A percentile compares a stretch with the other conserved stretches of the same genome.
Conservation (phyloP, 75 land plant genomes). For the Cupressus sempervirens region DNA sequence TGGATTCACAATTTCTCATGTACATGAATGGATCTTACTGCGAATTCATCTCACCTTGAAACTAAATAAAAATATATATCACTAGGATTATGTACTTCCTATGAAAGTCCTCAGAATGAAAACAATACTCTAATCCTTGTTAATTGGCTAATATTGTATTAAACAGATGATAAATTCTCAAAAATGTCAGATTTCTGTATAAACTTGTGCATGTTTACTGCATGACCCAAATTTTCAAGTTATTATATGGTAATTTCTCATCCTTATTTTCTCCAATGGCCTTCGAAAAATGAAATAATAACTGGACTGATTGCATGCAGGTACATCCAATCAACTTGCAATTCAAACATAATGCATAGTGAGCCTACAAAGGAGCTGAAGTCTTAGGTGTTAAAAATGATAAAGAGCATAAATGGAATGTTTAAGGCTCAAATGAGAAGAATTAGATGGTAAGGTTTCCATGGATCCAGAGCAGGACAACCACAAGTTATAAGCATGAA, state of each 20-base stretch:
- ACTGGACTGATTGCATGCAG: too few species aligned
- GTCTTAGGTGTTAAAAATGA: too few species aligned
- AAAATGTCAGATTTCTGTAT: neutral
- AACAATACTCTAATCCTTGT: neutral
- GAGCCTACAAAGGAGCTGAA: too few species aligned
- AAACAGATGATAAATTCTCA: neutral
- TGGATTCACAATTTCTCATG: neutral
- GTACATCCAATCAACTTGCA: too few species aligned
- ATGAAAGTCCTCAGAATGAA: neutral
- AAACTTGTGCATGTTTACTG: neutral
- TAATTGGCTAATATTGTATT: neutral
- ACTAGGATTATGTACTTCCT: neutral
- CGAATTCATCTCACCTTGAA: conserved; percentile 1
- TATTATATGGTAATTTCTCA: neutral
- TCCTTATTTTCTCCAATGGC: too few species aligned
- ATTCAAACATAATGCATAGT: too few species aligned
- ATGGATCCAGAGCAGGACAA: too few species aligned
- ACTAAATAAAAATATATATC: neutral
- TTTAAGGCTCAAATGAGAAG: too few species aligned
- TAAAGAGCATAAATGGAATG: too few species aligned
- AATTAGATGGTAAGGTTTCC: too few species aligned
- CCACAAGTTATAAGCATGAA: too few species aligned
- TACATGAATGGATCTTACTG: neutral
- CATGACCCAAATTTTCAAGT: neutral
- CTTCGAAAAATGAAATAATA: too few species aligned